These are phyloP conservation scores for Amanita brunnescens DNA, from an alignment of 768 basidiomycete genomes.

Conservation along the genomic window DNA sequence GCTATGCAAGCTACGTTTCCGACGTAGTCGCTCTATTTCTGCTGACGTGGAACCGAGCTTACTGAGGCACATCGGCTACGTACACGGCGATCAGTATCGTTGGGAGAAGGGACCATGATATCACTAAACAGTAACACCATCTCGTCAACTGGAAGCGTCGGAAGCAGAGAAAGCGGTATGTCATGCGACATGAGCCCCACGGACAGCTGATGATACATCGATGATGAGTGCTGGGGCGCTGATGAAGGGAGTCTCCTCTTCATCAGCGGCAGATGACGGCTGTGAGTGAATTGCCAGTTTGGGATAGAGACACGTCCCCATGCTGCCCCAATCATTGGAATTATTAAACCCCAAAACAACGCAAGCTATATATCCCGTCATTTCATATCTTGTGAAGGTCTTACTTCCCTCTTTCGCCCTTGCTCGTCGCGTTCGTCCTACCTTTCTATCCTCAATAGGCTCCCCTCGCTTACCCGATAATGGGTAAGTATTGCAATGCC, in stretches of 20 bases:
- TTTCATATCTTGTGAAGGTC: background rate
- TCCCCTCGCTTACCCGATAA: background rate
- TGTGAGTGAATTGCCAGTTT: background rate
- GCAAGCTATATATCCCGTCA: background rate
- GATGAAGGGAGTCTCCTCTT: too few relatives aligned
- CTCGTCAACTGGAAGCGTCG: background rate
- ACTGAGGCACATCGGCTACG: too few relatives aligned
- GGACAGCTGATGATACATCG: too few relatives aligned
- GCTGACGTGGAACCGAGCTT: too few relatives aligned
- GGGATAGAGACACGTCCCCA: background rate
- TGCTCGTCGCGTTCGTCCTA: constrained; percentile 3
- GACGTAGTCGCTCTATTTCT: too few relatives aligned
- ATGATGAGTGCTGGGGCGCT: too few relatives aligned
- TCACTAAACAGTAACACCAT: too few relatives aligned
- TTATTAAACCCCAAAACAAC: constrained; percentile 3
- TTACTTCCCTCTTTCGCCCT: background rate
- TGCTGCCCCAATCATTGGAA: constrained; percentile 1
- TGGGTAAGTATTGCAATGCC: constrained; percentile 1
- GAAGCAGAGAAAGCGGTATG: background rate
- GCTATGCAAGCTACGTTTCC: too few relatives aligned
- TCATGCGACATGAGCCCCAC: background rate
- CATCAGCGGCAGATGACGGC: background rate
- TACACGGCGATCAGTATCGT: background rate
- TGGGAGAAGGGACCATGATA: background rate
- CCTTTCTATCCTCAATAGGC: constrained; percentile 9